Percentiles rank a stretch among this genome's conserved stretches.
phyloP scores from a whole-genome alignment of 805 yeast genomes.

The Zygosaccharomyces pseudorouxii region DNA sequence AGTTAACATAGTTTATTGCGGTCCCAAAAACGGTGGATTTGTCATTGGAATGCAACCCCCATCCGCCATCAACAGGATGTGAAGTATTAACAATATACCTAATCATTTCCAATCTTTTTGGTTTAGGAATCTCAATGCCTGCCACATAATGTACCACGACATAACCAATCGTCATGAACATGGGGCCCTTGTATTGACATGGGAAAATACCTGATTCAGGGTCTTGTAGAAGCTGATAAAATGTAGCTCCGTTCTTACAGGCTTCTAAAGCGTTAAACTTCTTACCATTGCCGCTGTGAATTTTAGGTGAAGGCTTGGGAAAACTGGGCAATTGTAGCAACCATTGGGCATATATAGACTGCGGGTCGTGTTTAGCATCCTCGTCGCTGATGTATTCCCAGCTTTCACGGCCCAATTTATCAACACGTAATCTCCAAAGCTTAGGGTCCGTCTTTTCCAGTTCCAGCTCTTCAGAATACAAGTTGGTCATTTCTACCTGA shows the following conservation, averaged over 20 bases:
- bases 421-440: constrained; percentile 71
- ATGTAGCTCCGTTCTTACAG: constrained; percentile 68
- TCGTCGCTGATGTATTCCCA: constrained; percentile 64
- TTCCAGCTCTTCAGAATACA: constrained; percentile 68
- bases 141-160: constrained; percentile 71
- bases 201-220: constrained; percentile 80
- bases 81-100: constrained; percentile 87
- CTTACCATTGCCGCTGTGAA: constrained; percentile 18
- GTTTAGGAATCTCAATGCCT: constrained; percentile 61
- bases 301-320: constrained; percentile 37
- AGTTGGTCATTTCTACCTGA: constrained; percentile 9
- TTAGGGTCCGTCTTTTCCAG: constrained; percentile 61
- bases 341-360: constrained; percentile 54
- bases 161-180: constrained; percentile 93
- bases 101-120: constrained; percentile 61
- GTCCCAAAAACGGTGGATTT: constrained; percentile 96
- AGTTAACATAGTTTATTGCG: constrained; percentile 72
- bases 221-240: constrained; percentile 68
- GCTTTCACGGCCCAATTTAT: constrained; percentile 67
- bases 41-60: constrained; percentile 94
- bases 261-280: constrained; percentile 50
- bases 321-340: constrained; percentile 41
- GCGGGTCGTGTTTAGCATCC: constrained; percentile 42
- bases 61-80: constrained; percentile 99
- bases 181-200: constrained; percentile 92